Evolutionary conservation across 306 rosid genomes (phyloP).

Genomic region (Bauhinia variegata): DNA sequence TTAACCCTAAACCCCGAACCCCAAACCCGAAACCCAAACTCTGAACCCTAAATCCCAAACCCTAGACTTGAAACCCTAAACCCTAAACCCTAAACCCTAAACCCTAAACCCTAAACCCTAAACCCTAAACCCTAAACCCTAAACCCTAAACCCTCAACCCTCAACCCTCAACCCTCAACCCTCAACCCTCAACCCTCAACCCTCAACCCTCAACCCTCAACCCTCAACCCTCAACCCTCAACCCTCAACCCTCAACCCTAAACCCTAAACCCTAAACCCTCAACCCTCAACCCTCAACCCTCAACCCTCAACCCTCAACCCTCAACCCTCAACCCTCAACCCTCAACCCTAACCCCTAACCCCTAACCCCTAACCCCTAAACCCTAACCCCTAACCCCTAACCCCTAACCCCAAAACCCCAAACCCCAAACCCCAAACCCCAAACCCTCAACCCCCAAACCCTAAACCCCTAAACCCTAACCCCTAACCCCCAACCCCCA

Average conservation of each 20-base stretch:
- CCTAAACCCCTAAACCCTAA: constrained; percentile 10
- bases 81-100: constrained; percentile 10
- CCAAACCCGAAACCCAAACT: constrained; percentile 9
- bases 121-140: too few species aligned
- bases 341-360: constrained; percentile 14
- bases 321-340: constrained; percentile 13
- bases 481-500: neutral
- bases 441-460: neutral
- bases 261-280: too few species aligned
- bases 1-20: neutral
- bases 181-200: too few species aligned
- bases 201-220: too few species aligned
- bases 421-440: neutral
- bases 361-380: constrained; percentile 11
- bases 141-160: too few species aligned
- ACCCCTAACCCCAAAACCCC: too few species aligned
- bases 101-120: constrained; percentile 22
- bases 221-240: too few species aligned
- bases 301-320: neutral
- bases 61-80: constrained; percentile 14
- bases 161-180: too few species aligned
- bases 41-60: constrained; percentile 20
- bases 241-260: too few species aligned
- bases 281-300: neutral
- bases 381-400: constrained; percentile 5